Percentiles rank a stretch among this genome's conserved stretches.
Conservation (phyloP, 2,329 filamentous ascomycete genomes). For the Cercospora janseana region DNA sequence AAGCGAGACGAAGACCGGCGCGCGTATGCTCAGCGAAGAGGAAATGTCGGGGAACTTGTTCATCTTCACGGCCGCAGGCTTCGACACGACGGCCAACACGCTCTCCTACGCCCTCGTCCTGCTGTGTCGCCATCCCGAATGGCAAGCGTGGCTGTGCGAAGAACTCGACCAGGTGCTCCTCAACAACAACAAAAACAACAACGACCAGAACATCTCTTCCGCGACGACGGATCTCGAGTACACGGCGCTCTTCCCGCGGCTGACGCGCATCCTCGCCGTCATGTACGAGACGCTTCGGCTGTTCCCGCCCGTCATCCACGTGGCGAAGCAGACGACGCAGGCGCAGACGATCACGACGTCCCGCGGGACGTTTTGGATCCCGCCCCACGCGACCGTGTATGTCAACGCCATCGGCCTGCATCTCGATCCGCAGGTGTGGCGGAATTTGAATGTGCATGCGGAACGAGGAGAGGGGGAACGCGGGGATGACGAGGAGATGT, state of each 20-base stretch:
- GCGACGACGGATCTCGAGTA: constrained; percentile 41
- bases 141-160: constrained; percentile 54
- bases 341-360: constrained; percentile 36
- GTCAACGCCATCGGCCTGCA: constrained; percentile 40
- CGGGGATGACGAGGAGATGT: constrained; percentile 36
- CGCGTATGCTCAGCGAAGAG: constrained; percentile 37
- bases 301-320: constrained; percentile 41
- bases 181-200: no score
- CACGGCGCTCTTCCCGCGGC: constrained; percentile 44
- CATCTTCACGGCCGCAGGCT: constrained; percentile 49
- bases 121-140: constrained; percentile 48
- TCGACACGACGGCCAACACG: constrained; percentile 53
- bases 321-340: constrained; percentile 37
- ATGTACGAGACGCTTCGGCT: constrained; percentile 52
- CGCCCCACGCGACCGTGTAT: constrained; percentile 38
- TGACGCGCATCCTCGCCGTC: constrained; percentile 48
- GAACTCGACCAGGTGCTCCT: constrained; percentile 47
- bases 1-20: constrained; percentile 19
- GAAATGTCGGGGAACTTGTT: constrained; percentile 49
- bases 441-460: constrained; percentile 25
- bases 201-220: no score
- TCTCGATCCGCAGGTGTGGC: constrained; percentile 25
- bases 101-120: constrained; percentile 51
- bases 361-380: constrained; percentile 35
- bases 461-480: constrained; percentile 9